A percentile compares a stretch with the other conserved stretches of the same genome.
Evolutionary conservation across 169 alveolate genomes (phyloP).

Genomic region (Plasmodium gonderi): DNA sequence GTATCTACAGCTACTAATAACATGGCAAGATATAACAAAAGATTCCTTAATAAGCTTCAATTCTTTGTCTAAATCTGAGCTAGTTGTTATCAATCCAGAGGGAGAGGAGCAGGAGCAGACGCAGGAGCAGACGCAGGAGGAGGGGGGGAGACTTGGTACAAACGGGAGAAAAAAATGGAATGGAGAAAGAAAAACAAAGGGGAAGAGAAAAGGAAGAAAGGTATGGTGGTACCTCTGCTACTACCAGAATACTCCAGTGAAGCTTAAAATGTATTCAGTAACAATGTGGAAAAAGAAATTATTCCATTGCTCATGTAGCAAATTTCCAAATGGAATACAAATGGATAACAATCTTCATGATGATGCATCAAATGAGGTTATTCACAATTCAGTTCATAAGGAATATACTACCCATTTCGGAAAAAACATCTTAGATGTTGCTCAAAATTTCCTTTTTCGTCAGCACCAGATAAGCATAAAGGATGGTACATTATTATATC

Average conservation of each 20-base stretch:
- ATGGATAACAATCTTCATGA: too few species aligned
- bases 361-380: too few species aligned
- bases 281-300: too few species aligned
- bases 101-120: too few species aligned
- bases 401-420: not conserved
- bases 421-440: not conserved
- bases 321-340: too few species aligned
- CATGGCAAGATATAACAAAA: not conserved
- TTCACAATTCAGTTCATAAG: too few species aligned
- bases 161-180: not conserved
- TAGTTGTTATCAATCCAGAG: constrained; percentile 9
- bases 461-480: too few species aligned
- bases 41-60: not conserved
- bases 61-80: constrained; percentile 14
- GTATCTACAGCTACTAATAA: constrained; percentile 26
- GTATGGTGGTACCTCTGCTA: too few species aligned
- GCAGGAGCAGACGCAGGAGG: too few species aligned
- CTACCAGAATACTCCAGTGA: not conserved
- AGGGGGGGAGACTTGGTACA: too few species aligned
- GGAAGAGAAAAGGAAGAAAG: not conserved
- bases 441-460: constrained; percentile 13
- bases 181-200: not conserved
- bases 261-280: not conserved
- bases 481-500: too few species aligned
- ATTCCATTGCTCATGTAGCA: too few species aligned